Conservation (phyloP, 1,284 basidiomycete species). For the Boletellus dicymbophilus region DNA sequence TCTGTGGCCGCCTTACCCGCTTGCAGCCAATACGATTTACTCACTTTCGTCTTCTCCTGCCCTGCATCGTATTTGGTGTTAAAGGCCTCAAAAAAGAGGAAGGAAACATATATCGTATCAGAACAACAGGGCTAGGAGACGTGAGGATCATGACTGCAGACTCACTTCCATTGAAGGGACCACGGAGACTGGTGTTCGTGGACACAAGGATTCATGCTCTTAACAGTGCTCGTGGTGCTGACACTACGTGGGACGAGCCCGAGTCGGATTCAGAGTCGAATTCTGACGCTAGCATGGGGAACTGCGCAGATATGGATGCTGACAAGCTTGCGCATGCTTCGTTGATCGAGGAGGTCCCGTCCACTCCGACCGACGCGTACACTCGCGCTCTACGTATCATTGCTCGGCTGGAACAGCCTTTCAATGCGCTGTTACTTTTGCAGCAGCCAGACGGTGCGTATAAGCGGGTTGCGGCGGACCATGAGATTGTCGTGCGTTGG, state of each 20-base stretch:
- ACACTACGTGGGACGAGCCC: not conserved
- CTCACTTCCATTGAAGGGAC: not conserved
- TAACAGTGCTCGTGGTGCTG: not conserved
- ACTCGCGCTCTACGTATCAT: not conserved
- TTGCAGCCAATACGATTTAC: not conserved
- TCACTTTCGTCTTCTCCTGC: not conserved
- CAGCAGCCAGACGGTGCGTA: not conserved
- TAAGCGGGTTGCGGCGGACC: not conserved
- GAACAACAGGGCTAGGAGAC: not conserved
- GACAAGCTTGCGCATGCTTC: not conserved
- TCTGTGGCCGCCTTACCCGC: not conserved
- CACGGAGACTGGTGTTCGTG: not conserved
- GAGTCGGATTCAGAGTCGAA: not conserved
- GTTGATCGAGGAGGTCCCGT: not conserved
- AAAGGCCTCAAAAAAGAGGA: not conserved
- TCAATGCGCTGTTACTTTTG: not conserved
- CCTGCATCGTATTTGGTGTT: not conserved
- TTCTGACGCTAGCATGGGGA: too few species aligned
- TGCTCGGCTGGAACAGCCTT: not conserved
- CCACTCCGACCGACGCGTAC: not conserved
- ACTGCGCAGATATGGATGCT: too few species aligned
- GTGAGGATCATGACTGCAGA: not conserved
- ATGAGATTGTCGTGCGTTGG: not conserved
- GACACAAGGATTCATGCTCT: not conserved
- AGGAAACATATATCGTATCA: not conserved